Conservation (phyloP, 257 asterid species). For the Solanum pimpinellifolium region DNA sequence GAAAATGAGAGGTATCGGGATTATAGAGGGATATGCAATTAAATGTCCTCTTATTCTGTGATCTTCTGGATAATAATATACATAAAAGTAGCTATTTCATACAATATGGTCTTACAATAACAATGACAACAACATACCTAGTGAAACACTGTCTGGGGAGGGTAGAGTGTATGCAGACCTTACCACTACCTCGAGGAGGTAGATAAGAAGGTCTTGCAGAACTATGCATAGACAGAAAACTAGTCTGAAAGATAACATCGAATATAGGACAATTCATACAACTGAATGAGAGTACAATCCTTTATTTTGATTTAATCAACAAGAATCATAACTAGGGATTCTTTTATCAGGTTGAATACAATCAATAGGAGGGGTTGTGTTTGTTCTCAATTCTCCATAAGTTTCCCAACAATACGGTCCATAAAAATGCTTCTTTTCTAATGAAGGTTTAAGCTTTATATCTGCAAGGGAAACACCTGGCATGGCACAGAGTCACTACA, state of each 20-base stretch:
- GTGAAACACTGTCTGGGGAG: not conserved
- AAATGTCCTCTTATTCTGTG: not conserved
- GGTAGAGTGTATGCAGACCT: not conserved
- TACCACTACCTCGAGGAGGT: not conserved
- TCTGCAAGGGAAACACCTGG: conserved; percentile 17
- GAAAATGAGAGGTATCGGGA: not conserved
- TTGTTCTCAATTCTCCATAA: conserved; percentile 20
- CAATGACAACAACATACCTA: not conserved
- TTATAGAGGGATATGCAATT: not conserved
- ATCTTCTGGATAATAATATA: not conserved
- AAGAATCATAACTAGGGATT: not conserved
- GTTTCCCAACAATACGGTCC: conserved; percentile 34
- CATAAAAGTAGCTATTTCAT: not conserved
- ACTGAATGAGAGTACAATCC: not conserved
- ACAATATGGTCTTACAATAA: not conserved
- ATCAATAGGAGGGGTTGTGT: conserved; percentile 20
- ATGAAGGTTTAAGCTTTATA: conserved; percentile 8
- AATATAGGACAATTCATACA: not conserved
- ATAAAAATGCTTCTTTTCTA: not conserved
- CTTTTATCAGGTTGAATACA: conserved; percentile 6
- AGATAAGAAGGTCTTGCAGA: not conserved
- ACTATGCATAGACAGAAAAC: not conserved
- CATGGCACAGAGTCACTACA: conserved; percentile 38
- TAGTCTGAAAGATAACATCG: not conserved
- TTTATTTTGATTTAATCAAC: not conserved